Conservation (phyloP, 345 rosid genomes). For the Eucalyptus curtisii region DNA sequence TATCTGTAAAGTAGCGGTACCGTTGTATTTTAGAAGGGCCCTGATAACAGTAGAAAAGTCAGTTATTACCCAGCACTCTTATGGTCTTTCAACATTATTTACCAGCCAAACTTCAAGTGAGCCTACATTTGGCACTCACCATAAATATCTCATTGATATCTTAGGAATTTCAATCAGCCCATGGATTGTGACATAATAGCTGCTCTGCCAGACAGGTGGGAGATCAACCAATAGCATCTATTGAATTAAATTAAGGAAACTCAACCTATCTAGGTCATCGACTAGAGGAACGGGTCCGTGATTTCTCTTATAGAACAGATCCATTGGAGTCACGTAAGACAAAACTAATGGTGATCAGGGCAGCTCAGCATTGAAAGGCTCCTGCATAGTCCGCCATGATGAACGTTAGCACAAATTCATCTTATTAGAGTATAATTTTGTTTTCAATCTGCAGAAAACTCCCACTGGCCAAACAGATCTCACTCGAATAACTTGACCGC, state of each 20-base stretch:
- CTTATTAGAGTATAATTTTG: too few species aligned
- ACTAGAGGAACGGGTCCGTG: conserved; percentile 86
- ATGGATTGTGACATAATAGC: conserved; percentile 38
- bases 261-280: conserved; percentile 55
- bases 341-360: conserved; percentile 56
- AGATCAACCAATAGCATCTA: background rate
- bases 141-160: conserved; percentile 57
- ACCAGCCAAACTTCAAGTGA: background rate
- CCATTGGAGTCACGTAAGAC: conserved; percentile 75
- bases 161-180: conserved; percentile 44
- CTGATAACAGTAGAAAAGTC: conserved; percentile 17
- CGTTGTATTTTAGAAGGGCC: conserved; percentile 64
- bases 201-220: conserved; percentile 8
- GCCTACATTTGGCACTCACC: conserved; percentile 18
- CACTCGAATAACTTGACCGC: background rate
- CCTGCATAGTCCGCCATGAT: conserved; percentile 22
- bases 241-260: background rate
- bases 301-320: conserved; percentile 87
- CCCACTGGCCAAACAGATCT: background rate
- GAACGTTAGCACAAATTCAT: background rate
- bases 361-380: conserved; percentile 95
- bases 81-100: background rate
- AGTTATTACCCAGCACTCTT: background rate
- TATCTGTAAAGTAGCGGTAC: conserved; percentile 82
- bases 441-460: background rate